Base-by-base conservation (phyloP, 1,284 basidiomycete genomes). In the Cutaneotrichosporon curvatum region DNA sequence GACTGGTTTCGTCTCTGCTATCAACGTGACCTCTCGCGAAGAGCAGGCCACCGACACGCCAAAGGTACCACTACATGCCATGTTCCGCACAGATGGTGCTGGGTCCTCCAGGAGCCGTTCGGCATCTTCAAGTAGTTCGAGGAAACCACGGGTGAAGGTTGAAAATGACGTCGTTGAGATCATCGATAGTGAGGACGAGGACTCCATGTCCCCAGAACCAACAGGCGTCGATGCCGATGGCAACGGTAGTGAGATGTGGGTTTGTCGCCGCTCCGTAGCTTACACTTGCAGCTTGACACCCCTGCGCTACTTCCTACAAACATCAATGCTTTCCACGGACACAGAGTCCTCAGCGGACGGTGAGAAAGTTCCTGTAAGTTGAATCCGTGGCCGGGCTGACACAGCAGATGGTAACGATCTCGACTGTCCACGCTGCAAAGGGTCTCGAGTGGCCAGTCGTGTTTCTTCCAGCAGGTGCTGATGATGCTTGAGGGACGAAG, bases 391-490 rank as follows among this genome's bases (percentile, higher is more conserved):
- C 25, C 7, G 1, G n/a, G 43, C 25, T 55, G 39, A 48, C 48
- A 48, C 38, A 30, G 22, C 56, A 84, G 81, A 87, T 83, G 77
- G 89, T 95, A 4, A 88, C 84, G 0, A 81, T 94, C 36, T 80
- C 84, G 0, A 94, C 89, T 1, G 87, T 87, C 41, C 90, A 95
- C 71, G 80, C 87, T 10, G 87, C 89, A 0, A 95, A 95, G 68
- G 89, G 89, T 0, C 75, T 94, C 6, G 89, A 95, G 67, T 95
- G 88, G 87, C 87, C 87, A 0, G 84, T 70, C 0, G 68, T 71
- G 0, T 71, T 72, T 42, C 62, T 72, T n/a, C 70, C 63, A 32
- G 70, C 53, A 45, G 62, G 72, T 62, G n/a, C n/a, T n/a, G n/a
- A 47, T 57, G 64, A 36, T 22, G 5, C 0, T 47, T 12, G 12